Base-by-base conservation (phyloP, 257 asterid genomes). In the Striga asiatica region DNA sequence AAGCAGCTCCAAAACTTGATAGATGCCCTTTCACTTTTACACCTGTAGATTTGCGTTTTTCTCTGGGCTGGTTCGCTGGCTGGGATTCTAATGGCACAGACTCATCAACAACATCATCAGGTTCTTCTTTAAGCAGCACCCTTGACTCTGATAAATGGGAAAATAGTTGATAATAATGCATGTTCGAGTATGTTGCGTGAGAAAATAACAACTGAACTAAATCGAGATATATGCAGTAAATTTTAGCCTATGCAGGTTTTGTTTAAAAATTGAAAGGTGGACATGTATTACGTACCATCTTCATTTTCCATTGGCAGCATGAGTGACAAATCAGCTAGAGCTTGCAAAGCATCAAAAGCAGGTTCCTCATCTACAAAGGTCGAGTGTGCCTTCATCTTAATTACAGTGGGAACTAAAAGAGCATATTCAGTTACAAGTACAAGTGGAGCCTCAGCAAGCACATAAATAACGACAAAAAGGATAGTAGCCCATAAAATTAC, bases 271-370 rank as follows among this genome's bases (percentile, higher is more conserved):
- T 25, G 60, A 42, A 66, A 56, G 38, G 54, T 51, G 47, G 24
- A 76, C 4, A 38, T 66, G 28, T 41, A 55, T 23, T 19, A 46
- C 76, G 23, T 75, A 84, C 98, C 98, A 47, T 75, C 85, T 65
- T 81, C 95, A 65, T 64, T 81, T 75, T 74, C 92, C 61, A 81
- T 60, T 27, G 89, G 88, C 93, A 83, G 79, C 94, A 81, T 72
- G 57, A 77, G 51, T 54, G 96, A 86, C 66, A 91, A 67, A 80
- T 87, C 91, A 62, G 95, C 95, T 68, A 91, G 77, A 51, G 93
- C 74, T 70, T 81, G 88, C 72, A 91, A 69, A 35, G 96, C 96
- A 54, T 75, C 94, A 69, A 85, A 83, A 41, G 79, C 82, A 29
- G 82, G 41, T 48, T 72, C 80, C 66, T 85, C 95, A 72, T 80